phyloP scores from a whole-genome alignment of 768 basidiomycete species.

The Lepiota venenata region DNA sequence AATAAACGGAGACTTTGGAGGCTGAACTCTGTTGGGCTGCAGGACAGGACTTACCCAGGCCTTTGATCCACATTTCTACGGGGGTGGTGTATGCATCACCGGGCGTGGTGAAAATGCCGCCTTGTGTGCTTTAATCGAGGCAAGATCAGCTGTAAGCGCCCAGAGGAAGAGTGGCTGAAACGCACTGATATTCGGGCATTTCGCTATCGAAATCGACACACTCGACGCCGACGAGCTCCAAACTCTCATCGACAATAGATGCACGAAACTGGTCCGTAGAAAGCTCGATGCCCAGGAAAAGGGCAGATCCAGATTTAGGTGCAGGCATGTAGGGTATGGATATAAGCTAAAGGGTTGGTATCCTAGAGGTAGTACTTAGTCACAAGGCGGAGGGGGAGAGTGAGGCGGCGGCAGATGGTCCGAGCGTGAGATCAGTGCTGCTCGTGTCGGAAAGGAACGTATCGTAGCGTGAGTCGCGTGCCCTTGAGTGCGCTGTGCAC shows the following conservation, averaged over 20 bases:
- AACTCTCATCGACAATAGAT: slow-evolving; percentile 77
- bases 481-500: too few species aligned
- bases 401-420: background rate
- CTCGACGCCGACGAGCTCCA: slow-evolving; percentile 82
- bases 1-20: slow-evolving; percentile 25
- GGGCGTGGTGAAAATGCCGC: slow-evolving; percentile 83
- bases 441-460: background rate
- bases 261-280: slow-evolving; percentile 82
- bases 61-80: slow-evolving; percentile 90
- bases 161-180: slow-evolving; percentile 19
- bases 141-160: slow-evolving; percentile 13
- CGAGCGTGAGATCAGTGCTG: background rate
- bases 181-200: slow-evolving; percentile 78
- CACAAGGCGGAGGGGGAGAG: slow-evolving; percentile 6
- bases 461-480: background rate
- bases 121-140: slow-evolving; percentile 59
- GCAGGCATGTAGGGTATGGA: slow-evolving; percentile 36
- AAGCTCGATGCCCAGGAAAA: slow-evolving; percentile 86
- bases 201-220: slow-evolving; percentile 82
- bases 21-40: slow-evolving; percentile 59
- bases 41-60: slow-evolving; percentile 56
- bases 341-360: slow-evolving; percentile 25
- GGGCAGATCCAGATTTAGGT: slow-evolving; percentile 42
- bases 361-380: slow-evolving; percentile 24
- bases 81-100: slow-evolving; percentile 88